These are phyloP conservation scores for Xylaria hypoxylon DNA, from an alignment of 2,329 filamentous ascomycete genomes.

Conservation along the genomic window DNA sequence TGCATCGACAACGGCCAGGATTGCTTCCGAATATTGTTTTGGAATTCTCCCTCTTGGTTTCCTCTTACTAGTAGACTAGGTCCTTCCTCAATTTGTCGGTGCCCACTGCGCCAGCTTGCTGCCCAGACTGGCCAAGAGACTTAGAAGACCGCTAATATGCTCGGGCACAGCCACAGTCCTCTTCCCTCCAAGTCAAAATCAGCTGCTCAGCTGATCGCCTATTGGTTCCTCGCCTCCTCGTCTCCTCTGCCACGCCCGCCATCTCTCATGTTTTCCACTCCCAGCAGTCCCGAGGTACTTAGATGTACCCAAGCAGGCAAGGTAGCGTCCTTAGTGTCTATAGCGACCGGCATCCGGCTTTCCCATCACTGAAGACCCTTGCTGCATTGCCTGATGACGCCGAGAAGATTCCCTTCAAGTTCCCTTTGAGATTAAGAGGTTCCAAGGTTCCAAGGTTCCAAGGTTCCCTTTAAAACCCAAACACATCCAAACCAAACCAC, in stretches of 20 bases:
- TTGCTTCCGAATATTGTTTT: conserved; percentile 25
- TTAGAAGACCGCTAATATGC: conserved; percentile 2
- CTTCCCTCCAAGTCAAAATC: conserved; percentile 14
- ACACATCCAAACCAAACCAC: not conserved
- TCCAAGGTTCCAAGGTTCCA: no score
- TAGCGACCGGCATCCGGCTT: conserved; percentile 25
- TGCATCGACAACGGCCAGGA: not conserved
- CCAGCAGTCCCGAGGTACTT: not conserved
- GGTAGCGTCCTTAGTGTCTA: not conserved
- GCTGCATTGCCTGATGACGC: conserved; percentile 28
- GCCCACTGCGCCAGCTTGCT: conserved; percentile 9
- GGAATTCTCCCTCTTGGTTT: conserved; percentile 23
- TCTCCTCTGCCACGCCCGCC: conserved; percentile 23
- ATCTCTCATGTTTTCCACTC: not conserved
- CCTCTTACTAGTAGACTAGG: no score
- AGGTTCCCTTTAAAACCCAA: conserved; percentile 23
- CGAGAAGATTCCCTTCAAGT: conserved; percentile 20
- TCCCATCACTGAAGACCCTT: conserved; percentile 13
- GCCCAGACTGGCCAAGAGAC: conserved; percentile 22
- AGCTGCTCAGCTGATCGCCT: conserved; percentile 2
- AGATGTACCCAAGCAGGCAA: not conserved
- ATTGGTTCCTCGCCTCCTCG: conserved; percentile 25
- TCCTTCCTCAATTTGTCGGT: conserved; percentile 6
- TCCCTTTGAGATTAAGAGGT: conserved; percentile 3
- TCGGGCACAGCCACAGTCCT: conserved; percentile 32